phyloP scores from a whole-genome alignment of 1,284 basidiomycete genomes.

The Afroboletus lepidellus region DNA sequence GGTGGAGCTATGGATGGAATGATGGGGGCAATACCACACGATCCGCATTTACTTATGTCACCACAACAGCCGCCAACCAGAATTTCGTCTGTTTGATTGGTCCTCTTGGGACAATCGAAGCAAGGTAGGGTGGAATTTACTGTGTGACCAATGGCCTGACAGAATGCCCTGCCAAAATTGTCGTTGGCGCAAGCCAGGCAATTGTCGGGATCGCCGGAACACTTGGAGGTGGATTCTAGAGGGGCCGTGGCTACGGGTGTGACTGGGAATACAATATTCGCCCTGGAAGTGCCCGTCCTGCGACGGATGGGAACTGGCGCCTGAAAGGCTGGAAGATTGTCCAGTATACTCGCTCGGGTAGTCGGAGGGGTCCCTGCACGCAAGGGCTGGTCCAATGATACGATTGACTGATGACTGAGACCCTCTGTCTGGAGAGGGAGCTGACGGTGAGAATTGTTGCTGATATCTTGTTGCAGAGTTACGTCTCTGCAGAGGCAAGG shows the following conservation, averaged over 20 bases:
- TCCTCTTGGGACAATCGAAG: constrained; percentile 49
- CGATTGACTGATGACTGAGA: constrained; percentile 24
- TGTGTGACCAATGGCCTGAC: constrained; percentile 68
- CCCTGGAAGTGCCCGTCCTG: constrained; percentile 38
- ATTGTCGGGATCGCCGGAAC: constrained; percentile 63
- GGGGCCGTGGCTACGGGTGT: constrained; percentile 27
- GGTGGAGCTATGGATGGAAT: constrained; percentile 26
- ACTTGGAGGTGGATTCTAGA: constrained; percentile 27
- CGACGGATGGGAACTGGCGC: constrained; percentile 74
- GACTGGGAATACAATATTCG: constrained; percentile 55
- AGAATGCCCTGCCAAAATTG: constrained; percentile 84
- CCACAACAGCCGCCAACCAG: constrained; percentile 34
- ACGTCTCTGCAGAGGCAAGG: constrained; percentile 75
- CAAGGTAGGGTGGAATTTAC: constrained; percentile 49
- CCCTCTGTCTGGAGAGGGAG: constrained; percentile 15
- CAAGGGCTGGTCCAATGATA: constrained; percentile 23
- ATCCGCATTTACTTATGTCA: constrained; percentile 31
- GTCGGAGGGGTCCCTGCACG: constrained; percentile 15
- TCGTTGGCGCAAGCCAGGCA: constrained; percentile 80
- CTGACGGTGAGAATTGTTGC: constrained; percentile 9
- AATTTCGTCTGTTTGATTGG: constrained; percentile 25
- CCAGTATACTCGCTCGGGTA: constrained; percentile 54
- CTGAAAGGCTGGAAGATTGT: constrained; percentile 75
- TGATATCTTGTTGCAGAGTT: constrained; percentile 42
- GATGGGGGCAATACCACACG: constrained; percentile 36